Base-by-base conservation (phyloP, 768 basidiomycete genomes). In the Lactarius indigo region DNA sequence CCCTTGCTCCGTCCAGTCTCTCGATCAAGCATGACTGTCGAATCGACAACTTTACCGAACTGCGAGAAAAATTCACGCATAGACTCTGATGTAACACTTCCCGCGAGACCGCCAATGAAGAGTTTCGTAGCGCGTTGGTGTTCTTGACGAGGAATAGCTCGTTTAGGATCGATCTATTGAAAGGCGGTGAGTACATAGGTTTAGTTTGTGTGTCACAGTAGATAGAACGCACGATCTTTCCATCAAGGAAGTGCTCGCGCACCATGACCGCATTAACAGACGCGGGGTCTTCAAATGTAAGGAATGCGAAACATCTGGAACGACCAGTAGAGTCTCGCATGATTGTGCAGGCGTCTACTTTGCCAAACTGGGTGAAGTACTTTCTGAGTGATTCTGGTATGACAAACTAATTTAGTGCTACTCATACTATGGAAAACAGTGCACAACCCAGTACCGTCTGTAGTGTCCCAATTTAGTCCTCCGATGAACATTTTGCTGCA, bases 401-500 rank as follows among this genome's bases (percentile, higher is more conserved):
- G 52, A 66, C 64, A 63, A 57, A 69, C 64, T 73, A 73, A 66
- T 69, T 77, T 73, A 79, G 76, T 76, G 78, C 79, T 80, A 79
- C 76, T 68, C 69, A 73, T 66, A 57, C 71, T 68, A 72, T 64
- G 74, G 41, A 65, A 76, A 73, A 76, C 71, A 77, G 78, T 75
- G 77, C 76, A 77, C 72, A 72, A 75, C 75, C 61, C 61, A 60
- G 65, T 85, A 98, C 96, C 96, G 83, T 98, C 96, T 76, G 92
- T 96, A 72, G 96, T 97, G 78, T 97, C 95, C 96, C 96, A 98
- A 80, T 97, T 97, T 69, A 98, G 83, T 67, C 96, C 96, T 64
- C 96, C 96, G 75, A 98, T 94, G 79, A 98, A 98, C 96, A 98
- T 97, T 83, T 98, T 98, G 79, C 96, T 97, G 83, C 75, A 79